A percentile compares a stretch with the other conserved stretches of the same genome.
Evolutionary conservation across 306 rosid genomes (phyloP).

Genomic region (Begonia masoniana): DNA sequence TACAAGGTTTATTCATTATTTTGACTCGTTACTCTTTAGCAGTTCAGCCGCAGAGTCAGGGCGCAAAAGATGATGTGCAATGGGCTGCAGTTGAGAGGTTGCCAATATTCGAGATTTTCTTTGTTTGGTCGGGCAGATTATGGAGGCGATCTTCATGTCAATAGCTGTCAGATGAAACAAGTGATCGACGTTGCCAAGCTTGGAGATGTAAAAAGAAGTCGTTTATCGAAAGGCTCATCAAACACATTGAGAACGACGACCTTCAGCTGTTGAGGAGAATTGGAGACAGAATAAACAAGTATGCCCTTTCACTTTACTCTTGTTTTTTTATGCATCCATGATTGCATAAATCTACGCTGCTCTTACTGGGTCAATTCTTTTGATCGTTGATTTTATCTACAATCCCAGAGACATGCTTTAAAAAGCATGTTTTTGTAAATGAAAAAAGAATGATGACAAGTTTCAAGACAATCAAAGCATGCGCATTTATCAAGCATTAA

Average conservation of each 20-base stretch:
- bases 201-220: conserved; percentile 32
- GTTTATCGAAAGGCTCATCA: conserved; percentile 52
- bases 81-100: conserved; percentile 53
- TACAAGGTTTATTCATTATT: too few species aligned
- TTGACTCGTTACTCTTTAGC: too few species aligned
- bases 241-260: conserved; percentile 48
- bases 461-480: too few species aligned
- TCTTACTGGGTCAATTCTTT: too few species aligned
- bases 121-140: conserved; percentile 23
- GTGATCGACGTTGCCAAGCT: conserved; percentile 63
- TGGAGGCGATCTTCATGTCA: neutral
- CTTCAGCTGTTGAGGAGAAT: conserved; percentile 46
- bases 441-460: too few species aligned
- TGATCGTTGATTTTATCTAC: too few species aligned
- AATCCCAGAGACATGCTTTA: too few species aligned
- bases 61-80: conserved; percentile 5
- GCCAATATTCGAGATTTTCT: conserved; percentile 48
- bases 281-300: conserved; percentile 45
- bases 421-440: too few species aligned
- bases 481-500: too few species aligned
- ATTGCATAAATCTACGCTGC: too few species aligned
- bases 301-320: neutral
- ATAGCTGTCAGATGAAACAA: conserved; percentile 1
- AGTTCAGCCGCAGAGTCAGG: too few species aligned
- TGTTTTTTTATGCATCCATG: neutral